These are phyloP conservation scores for Tulasnella sp. DNA, from an alignment of 768 basidiomycete species.

Conservation along the genomic window DNA sequence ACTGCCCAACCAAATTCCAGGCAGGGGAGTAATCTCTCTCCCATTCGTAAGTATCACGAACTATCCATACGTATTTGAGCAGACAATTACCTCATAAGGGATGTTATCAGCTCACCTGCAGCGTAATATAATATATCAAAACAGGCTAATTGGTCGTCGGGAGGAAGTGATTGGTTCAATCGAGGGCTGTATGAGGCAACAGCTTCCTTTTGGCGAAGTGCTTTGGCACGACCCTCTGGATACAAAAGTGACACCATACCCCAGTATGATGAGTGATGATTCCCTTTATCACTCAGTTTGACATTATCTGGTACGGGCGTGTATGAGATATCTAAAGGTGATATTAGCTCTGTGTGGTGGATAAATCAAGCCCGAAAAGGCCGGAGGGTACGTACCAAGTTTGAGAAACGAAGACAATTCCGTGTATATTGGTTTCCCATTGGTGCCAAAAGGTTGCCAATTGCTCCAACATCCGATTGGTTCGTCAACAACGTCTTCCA, in stretches of 20 bases:
- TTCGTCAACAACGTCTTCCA: background rate
- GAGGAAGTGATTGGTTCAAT: background rate
- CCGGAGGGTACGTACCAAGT: background rate
- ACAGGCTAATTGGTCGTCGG: constrained; percentile 13
- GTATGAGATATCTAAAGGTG: constrained; percentile 5
- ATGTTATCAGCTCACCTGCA: too few relatives aligned
- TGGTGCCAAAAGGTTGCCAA: background rate
- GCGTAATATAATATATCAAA: constrained; percentile 12
- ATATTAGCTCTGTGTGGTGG: background rate
- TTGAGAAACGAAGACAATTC: background rate
- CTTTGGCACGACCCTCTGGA: constrained; percentile 5
- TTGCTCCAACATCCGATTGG: background rate
- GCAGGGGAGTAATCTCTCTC: constrained; percentile 6
- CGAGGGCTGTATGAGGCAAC: background rate
- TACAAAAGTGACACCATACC: constrained; percentile 7
- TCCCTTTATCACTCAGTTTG: background rate
- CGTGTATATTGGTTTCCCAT: background rate
- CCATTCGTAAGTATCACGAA: constrained; percentile 1
- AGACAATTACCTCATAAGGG: too few relatives aligned
- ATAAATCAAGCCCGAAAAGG: background rate
- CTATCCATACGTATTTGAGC: too few relatives aligned
- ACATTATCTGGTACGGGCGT: background rate
- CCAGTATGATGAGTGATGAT: background rate
- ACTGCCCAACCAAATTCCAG: constrained; percentile 12
- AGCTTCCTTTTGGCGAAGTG: background rate